Evolutionary conservation across 176 grass and related monocot species (phyloP).

Genomic region (Phyllostachys edulis): DNA sequence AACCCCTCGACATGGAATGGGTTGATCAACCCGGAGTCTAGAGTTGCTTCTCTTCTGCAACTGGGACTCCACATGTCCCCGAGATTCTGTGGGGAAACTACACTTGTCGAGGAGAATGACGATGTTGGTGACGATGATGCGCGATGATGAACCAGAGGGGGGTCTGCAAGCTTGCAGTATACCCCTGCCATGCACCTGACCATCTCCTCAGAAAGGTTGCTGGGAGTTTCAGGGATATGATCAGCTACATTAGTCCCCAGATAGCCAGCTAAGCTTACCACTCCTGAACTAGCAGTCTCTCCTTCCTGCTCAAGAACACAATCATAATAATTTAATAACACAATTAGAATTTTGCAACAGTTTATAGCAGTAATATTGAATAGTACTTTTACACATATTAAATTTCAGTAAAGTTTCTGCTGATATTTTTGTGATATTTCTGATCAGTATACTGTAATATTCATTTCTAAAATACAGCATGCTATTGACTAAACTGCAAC

Average conservation of each 20-base stretch:
- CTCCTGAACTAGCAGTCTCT: slow-evolving; percentile 43
- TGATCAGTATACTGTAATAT: not conserved
- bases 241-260: slow-evolving; percentile 75
- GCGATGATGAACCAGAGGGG: slow-evolving; percentile 60
- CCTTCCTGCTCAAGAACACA: slow-evolving; percentile 36
- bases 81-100: slow-evolving; percentile 57
- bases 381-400: not conserved
- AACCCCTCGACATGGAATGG: slow-evolving; percentile 82
- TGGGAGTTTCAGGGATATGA: slow-evolving; percentile 77
- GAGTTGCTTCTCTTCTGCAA: slow-evolving; percentile 51
- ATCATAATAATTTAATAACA: not conserved
- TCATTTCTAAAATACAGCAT: not conserved
- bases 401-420: not conserved
- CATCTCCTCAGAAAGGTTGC: slow-evolving; percentile 92
- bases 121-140: slow-evolving; percentile 57
- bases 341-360: not conserved
- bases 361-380: not conserved
- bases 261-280: slow-evolving; percentile 87
- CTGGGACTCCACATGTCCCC: slow-evolving; percentile 72
- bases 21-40: slow-evolving; percentile 86
- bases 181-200: slow-evolving; percentile 81
- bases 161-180: slow-evolving; percentile 80
- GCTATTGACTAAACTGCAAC: not conserved
- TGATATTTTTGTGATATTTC: not conserved
- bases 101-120: slow-evolving; percentile 64